Conservation (phyloP, 225 moss, liverwort and hornwort genomes). For the Marchantia paleacea region DNA sequence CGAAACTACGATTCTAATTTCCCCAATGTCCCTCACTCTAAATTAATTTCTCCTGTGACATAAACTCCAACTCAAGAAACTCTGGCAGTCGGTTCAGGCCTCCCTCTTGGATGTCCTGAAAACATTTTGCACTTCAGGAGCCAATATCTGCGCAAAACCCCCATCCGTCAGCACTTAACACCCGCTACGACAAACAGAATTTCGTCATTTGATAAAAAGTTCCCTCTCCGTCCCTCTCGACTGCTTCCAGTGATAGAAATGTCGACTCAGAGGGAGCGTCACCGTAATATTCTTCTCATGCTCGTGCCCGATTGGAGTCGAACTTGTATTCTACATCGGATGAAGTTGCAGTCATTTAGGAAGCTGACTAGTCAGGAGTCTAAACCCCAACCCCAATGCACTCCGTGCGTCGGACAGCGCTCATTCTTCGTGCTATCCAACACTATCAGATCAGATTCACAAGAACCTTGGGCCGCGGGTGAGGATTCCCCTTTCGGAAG, state of each 20-base stretch:
- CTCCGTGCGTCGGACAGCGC: not conserved
- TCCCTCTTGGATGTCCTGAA: not conserved
- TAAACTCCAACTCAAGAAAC: not conserved
- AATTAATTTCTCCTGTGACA: not conserved
- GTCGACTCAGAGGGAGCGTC: not conserved
- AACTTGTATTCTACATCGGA: too few species aligned
- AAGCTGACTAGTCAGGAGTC: too few species aligned
- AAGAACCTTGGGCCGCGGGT: not conserved
- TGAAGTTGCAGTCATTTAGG: too few species aligned
- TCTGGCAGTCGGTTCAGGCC: not conserved
- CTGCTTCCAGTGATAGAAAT: not conserved
- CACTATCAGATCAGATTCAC: not conserved
- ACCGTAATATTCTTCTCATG: not conserved
- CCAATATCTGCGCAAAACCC: not conserved
- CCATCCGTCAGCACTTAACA: not conserved
- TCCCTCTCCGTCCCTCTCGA: not conserved
- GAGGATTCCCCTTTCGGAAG: not conserved
- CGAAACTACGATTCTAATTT: not conserved
- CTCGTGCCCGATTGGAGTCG: too few species aligned
- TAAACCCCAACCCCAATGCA: not conserved
- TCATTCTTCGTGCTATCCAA: not conserved
- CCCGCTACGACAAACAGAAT: not conserved
- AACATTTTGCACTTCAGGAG: not conserved
- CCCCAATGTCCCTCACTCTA: not conserved
- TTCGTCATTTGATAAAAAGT: not conserved